Conservation (phyloP, 2,329 filamentous ascomycete genomes). For the Epichloe elymi region DNA sequence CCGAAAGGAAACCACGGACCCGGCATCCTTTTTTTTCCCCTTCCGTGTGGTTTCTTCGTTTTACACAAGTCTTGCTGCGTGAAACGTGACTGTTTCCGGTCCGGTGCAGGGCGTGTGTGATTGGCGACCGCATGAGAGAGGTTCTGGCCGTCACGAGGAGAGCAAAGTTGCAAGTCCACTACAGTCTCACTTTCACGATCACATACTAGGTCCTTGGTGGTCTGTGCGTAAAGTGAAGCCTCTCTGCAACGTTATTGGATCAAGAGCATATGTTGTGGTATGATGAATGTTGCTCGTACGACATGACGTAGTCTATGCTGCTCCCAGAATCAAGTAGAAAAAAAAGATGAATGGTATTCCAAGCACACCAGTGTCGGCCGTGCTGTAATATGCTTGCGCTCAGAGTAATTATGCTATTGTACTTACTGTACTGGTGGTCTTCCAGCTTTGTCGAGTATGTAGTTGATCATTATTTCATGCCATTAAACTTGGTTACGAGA, state of each 20-base stretch:
- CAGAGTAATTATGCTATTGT: not conserved
- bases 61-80: not conserved
- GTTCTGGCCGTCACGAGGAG: too few relatives aligned
- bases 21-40: too few relatives aligned
- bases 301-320: not conserved
- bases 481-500: constrained; percentile 14
- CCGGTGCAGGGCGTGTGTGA: not conserved
- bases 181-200: not conserved
- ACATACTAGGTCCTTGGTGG: too few relatives aligned
- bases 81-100: not conserved
- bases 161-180: too few relatives aligned
- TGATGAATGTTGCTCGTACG: not conserved
- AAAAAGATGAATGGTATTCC: not conserved
- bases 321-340: not conserved
- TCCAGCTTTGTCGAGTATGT: too few relatives aligned
- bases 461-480: not conserved
- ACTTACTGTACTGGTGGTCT: not conserved
- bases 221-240: not conserved
- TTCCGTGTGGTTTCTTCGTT: too few relatives aligned
- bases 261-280: not conserved
- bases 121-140: not conserved
- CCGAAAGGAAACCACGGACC: not conserved
- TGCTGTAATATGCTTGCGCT: not conserved
- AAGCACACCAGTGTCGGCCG: not conserved
- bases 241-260: not conserved